These are phyloP conservation scores for Phialophora macrospora DNA, from an alignment of 2,329 filamentous ascomycete genomes.

Conservation along the genomic window DNA sequence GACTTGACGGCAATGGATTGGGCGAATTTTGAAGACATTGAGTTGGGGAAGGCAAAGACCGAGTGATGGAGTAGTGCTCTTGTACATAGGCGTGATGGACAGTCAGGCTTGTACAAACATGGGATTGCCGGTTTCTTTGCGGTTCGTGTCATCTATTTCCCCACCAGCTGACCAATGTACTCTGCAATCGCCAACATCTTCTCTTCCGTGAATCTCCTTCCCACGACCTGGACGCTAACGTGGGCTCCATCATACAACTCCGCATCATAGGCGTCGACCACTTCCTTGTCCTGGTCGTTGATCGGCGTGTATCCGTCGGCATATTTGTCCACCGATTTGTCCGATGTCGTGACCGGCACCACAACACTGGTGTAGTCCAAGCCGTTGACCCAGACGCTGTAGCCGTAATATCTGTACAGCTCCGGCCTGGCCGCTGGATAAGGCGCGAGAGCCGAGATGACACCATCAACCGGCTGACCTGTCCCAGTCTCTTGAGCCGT, in stretches of 20 bases:
- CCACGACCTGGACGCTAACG: slow-evolving; percentile 56
- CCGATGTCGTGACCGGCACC: slow-evolving; percentile 53
- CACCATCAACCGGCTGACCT: slow-evolving; percentile 59
- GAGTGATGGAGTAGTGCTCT: slow-evolving; percentile 13
- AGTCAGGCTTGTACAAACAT: slow-evolving; percentile 2
- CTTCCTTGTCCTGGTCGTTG: slow-evolving; percentile 51
- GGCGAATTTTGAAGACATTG: slow-evolving; percentile 28
- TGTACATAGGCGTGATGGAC: not conserved
- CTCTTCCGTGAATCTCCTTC: slow-evolving; percentile 58
- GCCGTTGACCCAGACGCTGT: slow-evolving; percentile 46
- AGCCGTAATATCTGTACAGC: slow-evolving; percentile 49
- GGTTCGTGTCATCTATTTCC: slow-evolving; percentile 24
- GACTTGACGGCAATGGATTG: slow-evolving; percentile 23
- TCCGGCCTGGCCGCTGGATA: slow-evolving; percentile 49
- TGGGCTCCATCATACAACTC: slow-evolving; percentile 56
- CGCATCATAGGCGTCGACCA: slow-evolving; percentile 57
- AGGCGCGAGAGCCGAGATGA: slow-evolving; percentile 51
- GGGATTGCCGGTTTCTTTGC: not conserved
- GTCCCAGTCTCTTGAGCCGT: slow-evolving; percentile 57
- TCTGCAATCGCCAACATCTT: slow-evolving; percentile 55
- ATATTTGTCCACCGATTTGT: slow-evolving; percentile 49
- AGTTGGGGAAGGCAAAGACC: slow-evolving; percentile 22
- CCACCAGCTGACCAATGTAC: slow-evolving; percentile 43
- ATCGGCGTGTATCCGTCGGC: slow-evolving; percentile 46
- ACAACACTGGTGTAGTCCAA: slow-evolving; percentile 52